Base-by-base conservation (phyloP, 208 protist species). In the Angomonas desouzai region DNA sequence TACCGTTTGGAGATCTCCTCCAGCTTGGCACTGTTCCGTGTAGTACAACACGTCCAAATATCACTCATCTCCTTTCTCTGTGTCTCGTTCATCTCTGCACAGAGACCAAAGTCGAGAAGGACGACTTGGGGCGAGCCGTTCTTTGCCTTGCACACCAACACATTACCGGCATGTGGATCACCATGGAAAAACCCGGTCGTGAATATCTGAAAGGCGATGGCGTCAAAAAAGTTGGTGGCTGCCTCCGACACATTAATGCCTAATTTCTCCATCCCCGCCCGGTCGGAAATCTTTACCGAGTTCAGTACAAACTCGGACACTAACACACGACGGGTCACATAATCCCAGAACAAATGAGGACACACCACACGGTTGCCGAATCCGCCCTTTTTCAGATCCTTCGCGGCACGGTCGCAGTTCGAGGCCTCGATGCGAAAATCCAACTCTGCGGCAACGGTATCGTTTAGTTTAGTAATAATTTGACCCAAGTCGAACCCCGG, bases 101-200 rank as follows among this genome's bases (percentile, higher is more conserved):
- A 99, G 3, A 99, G 84, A 1, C 97, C 97, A 77, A 97, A 97
- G 72, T 99, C 97, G 0, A 99, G 79, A 18, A 99, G 62, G 33
- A 96, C 85, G 51, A 94, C 89, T 61, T 94, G 89, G 43, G 82
- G 70, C 56, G 68, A 47, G 34, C 79, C 79, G 47, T 82, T 81
- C 6, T 76, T 72, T 22, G 79, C 62, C 49, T 62, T 56, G 27
- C 85, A 85, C 40, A 97, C 88, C n/a, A 98, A 74, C 43, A 98
- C 69, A 70, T 98, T 98, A 36, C 94, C 95, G 2, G 94, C 93
- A 64, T 98, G 96, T 16, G 89, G 89, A 68, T 98, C 94, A 28
- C 77, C 92, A 69, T 99, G 97, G 22, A 98, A 83, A 75, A 97
- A 98, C 32, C 96, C 96, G 20, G 86, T 82, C 10, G 81, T 51